Base-by-base conservation (phyloP, 306 rosid genomes). In the Styphnolobium japonicum region DNA sequence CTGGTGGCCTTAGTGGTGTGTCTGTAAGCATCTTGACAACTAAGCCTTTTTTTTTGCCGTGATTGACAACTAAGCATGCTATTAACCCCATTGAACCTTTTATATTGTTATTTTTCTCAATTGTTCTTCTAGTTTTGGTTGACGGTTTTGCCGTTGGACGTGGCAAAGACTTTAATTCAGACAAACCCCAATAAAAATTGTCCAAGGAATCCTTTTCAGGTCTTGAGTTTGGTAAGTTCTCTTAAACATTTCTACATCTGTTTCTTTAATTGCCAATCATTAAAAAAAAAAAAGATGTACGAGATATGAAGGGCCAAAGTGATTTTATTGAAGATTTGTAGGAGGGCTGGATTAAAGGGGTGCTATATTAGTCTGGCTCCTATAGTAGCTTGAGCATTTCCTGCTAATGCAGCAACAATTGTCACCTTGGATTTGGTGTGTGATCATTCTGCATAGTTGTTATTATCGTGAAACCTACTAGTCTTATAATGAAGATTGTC, bases 161-260 rank as follows among this genome's bases (percentile, higher is more conserved):
- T 95, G 79, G 98, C 97, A 23, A 95, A 95, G 84, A 95, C 98
- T 14, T 86, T 88, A 83, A 93, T 93, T 76, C 99, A 95, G 89
- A 95, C 99, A 66, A 46, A 91, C 61, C 81, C 89, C 0, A 89
- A 87, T 67, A 84, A 82, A 88, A 89, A 67, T 49, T 66, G 79
- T 65, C 10, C 87, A 5, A 83, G 90, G 82, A 95, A 95, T 81
- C 98, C 98, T 11, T 91, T 92, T 81, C 78, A 10, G 33, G 85
- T 95, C 70, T 83, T 90, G 92, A 82, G 74, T 73, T 76, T 81
- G n/a, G 99, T 95, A 86, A 85, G 90, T 23, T 7, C 27, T 63
- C 80, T 45, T 5, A n/a, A 75, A 29, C 79, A n/a, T 72, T 76
- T 71, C 80, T 52, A 6, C 11, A 14, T 56, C 73, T 27, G 31